Evolutionary conservation across 768 basidiomycete genomes (phyloP), one percentile per base, ranked within the genome.

Genomic region (Lactarius deliciosus): DNA sequence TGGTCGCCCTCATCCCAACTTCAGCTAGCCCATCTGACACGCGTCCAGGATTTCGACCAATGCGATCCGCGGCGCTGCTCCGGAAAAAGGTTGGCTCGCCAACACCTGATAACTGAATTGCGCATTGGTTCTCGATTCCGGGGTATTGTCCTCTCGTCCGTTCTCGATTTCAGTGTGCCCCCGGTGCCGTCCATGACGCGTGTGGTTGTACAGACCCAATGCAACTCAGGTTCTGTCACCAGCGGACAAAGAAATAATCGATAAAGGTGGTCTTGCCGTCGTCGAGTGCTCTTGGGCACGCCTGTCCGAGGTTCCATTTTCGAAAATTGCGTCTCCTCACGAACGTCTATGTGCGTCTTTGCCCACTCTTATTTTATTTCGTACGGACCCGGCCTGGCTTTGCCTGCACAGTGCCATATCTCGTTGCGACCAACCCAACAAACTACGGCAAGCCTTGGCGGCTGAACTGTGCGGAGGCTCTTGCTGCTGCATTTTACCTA

Each of bases 281-380:
- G 93, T 99, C 2, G 97, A 99, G 75, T 98, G 96, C 75, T 96
- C 94, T 4, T 99, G 97, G 97, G 96, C 97, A 1, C 85, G 95
- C 25, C 77, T 98, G 9, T 93, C 93, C 56, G 97, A 98, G 64
- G 89, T 99, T 9, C 97, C 97, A 1, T 99, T 97, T 74, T 80
- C 82, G 60, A 98, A 98, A 79, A 96, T 98, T 69, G 83, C 90
- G 6, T 94, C 92, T 70, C 94, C 96, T 0, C 84, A 98, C 71
- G 97, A 99, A 80, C 84, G 97, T 10, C 74, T 98, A 54, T 73
- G 96, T 97, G 72, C 68, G 93, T 83, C 0, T 11, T 64, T 25
- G n/a, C 47, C 16, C 22, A 6, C 38, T 40, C 15, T 59, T 15
- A 25, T 25, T n/a, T 54, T 16, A 40, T 36, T 7, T 16, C 50